phyloP scores from a whole-genome alignment of 2,329 filamentous ascomycete species.

The Fusarium vanettenii region DNA sequence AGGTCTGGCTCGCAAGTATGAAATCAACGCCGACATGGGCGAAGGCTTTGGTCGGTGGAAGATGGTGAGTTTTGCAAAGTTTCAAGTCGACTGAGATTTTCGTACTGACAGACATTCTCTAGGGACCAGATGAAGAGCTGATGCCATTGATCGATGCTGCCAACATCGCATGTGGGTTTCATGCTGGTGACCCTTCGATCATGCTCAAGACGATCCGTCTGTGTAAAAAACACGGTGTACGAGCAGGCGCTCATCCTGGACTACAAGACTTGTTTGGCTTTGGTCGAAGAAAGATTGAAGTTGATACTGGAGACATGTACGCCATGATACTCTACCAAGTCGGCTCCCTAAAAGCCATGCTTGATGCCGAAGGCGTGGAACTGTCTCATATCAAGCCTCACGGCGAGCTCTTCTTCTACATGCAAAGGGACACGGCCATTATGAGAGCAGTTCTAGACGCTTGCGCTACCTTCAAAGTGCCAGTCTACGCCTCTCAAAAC shows the following conservation, averaged over 20 bases:
- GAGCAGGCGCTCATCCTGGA: constrained; percentile 71
- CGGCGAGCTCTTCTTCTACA: constrained; percentile 63
- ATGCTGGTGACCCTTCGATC: constrained; percentile 71
- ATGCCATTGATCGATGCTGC: constrained; percentile 71
- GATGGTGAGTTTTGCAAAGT: neutral
- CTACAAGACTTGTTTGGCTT: constrained; percentile 75
- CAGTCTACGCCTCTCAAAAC: constrained; percentile 41
- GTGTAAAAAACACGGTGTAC: constrained; percentile 68
- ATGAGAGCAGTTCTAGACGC: constrained; percentile 45
- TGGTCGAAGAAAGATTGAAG: constrained; percentile 70
- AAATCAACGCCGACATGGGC: constrained; percentile 19
- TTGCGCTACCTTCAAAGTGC: constrained; percentile 42
- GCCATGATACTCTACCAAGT: constrained; percentile 72
- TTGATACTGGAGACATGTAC: constrained; percentile 66
- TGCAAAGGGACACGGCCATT: constrained; percentile 43
- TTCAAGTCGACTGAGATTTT: no score
- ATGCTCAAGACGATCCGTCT: constrained; percentile 70
- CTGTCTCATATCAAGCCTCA: constrained; percentile 74
- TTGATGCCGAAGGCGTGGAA: constrained; percentile 65
- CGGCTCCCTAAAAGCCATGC: constrained; percentile 69
- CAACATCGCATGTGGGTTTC: constrained; percentile 71
- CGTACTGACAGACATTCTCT: neutral
- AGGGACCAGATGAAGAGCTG: constrained; percentile 66
- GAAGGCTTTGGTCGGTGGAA: constrained; percentile 15
- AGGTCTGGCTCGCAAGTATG: constrained; percentile 8